Evolutionary conservation across 257 asterid genomes (phyloP).

Genomic region (Anisodus tanguticus): DNA sequence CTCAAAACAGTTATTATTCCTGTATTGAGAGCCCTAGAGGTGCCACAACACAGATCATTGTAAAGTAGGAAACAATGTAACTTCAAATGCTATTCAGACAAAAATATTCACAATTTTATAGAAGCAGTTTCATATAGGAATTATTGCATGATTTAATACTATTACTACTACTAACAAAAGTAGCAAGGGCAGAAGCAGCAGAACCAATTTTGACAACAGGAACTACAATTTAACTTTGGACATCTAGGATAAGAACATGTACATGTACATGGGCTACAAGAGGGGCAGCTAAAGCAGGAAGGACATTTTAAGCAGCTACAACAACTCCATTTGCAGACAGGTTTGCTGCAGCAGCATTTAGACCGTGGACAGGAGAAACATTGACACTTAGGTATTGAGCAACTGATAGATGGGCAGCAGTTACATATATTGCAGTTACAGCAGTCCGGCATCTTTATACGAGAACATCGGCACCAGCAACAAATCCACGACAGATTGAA

Average conservation of each 20-base stretch:
- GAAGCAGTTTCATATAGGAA: slow-evolving; percentile 22
- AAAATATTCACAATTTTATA: slow-evolving; percentile 23
- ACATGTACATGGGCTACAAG: slow-evolving; percentile 41
- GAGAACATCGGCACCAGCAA: slow-evolving; percentile 50
- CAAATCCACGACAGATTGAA: slow-evolving; percentile 58
- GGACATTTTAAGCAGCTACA: slow-evolving; percentile 58
- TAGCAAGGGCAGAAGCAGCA: slow-evolving; percentile 61
- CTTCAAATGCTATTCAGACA: neutral
- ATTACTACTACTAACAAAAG: slow-evolving; percentile 52
- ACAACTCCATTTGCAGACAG: slow-evolving; percentile 46
- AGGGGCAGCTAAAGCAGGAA: slow-evolving; percentile 37
- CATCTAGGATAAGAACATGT: slow-evolving; percentile 43
- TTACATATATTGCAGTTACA: slow-evolving; percentile 41
- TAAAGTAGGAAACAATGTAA: neutral
- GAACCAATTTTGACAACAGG: slow-evolving; percentile 51
- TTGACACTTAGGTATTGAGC: slow-evolving; percentile 52
- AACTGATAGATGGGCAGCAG: slow-evolving; percentile 46
- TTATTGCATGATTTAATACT: slow-evolving; percentile 23
- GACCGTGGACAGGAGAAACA: slow-evolving; percentile 47
- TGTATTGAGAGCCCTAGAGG: neutral
- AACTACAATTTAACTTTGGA: slow-evolving; percentile 52
- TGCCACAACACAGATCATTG: neutral
- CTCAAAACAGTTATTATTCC: neutral
- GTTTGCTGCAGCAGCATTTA: slow-evolving; percentile 48
- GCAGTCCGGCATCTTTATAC: slow-evolving; percentile 42